These are phyloP conservation scores for Naganishia liquefaciens DNA, from an alignment of 1,284 basidiomycete genomes.

Conservation along the genomic window DNA sequence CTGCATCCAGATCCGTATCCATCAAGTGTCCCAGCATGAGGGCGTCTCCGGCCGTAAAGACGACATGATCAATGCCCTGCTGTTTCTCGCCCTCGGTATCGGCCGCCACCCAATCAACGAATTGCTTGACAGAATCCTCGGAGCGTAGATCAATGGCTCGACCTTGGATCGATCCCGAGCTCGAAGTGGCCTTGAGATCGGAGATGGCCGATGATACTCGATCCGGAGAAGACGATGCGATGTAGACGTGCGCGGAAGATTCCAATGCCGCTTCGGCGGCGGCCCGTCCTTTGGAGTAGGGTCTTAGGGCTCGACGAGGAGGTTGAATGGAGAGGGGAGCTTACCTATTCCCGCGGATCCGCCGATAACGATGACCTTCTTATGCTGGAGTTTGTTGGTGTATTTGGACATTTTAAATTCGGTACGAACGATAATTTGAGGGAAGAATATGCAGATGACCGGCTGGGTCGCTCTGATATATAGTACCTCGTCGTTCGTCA, in stretches of 20 bases:
- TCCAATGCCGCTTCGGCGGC: slow-evolving; percentile 24
- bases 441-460: no score
- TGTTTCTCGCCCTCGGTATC: slow-evolving; percentile 4
- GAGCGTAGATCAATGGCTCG: slow-evolving; percentile 9
- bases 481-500: background rate
- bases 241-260: slow-evolving; percentile 14
- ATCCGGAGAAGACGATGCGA: slow-evolving; percentile 8
- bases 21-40: slow-evolving; percentile 11
- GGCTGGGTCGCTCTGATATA: no score
- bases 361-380: slow-evolving; percentile 23
- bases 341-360: slow-evolving; percentile 21
- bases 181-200: background rate
- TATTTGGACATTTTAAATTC: slow-evolving; percentile 14
- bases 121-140: slow-evolving; percentile 6
- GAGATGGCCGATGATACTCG: slow-evolving; percentile 2
- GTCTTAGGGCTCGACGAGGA: no score
- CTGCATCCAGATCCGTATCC: slow-evolving; percentile 12
- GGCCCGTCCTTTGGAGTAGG: background rate
- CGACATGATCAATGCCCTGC: slow-evolving; percentile 2
- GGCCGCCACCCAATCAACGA: slow-evolving; percentile 9
- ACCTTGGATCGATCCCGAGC: slow-evolving; percentile 12
- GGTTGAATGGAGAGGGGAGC: background rate
- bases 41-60: slow-evolving; percentile 23
- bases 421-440: background rate
- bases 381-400: slow-evolving; percentile 16